phyloP scores from a whole-genome alignment of 169 alveolate species.

The Plasmodium billcollinsi region DNA sequence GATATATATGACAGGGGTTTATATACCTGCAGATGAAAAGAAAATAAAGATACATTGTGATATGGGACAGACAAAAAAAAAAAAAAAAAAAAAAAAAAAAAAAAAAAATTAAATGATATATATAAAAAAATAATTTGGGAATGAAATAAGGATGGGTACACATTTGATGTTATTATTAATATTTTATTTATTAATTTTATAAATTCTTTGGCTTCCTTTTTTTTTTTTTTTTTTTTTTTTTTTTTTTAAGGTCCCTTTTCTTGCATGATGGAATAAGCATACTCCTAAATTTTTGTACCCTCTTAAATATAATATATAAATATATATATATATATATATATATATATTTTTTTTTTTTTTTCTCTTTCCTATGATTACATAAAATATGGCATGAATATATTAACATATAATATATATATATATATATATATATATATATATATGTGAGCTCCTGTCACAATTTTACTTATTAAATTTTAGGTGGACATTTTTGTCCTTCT shows the following conservation, averaged over 20 bases:
- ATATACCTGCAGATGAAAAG: conserved; percentile 43
- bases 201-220: background rate
- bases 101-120: background rate
- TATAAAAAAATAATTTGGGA: background rate
- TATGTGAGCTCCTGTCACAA: background rate
- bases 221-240: background rate
- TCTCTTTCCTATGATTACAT: background rate
- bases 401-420: too few species aligned
- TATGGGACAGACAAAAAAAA: too few species aligned
- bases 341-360: background rate
- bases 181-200: background rate
- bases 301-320: too few species aligned
- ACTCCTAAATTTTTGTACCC: too few species aligned
- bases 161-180: background rate
- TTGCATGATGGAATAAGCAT: too few species aligned
- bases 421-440: background rate
- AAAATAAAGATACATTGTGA: background rate
- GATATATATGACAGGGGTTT: conserved; percentile 27
- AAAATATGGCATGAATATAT: conserved; percentile 1
- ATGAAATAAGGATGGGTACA: background rate
- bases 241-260: background rate
- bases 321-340: too few species aligned
- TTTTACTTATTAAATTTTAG: background rate
- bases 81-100: background rate
- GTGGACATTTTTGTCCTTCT: too few species aligned